Evolutionary conservation across 2,329 filamentous ascomycete species (phyloP).

Genomic region (Aspergillus spinulosporus): DNA sequence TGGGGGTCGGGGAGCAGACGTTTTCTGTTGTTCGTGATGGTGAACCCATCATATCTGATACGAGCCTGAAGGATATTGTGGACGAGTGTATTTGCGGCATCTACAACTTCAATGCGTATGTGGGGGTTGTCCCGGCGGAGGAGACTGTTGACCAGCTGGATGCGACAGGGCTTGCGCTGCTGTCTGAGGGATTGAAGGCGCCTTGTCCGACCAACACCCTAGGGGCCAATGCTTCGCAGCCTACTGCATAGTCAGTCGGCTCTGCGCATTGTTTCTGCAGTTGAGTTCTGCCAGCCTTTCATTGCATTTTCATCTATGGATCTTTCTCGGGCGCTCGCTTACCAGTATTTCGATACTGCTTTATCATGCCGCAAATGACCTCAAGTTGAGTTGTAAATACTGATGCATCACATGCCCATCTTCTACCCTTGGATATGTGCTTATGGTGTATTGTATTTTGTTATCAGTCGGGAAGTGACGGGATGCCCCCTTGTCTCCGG

Average conservation of each 20-base stretch:
- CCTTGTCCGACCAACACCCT: slow-evolving; percentile 33
- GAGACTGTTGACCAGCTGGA: slow-evolving; percentile 38
- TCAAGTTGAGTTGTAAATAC: background rate
- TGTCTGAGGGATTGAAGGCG: slow-evolving; percentile 32
- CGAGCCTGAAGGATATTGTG: slow-evolving; percentile 53
- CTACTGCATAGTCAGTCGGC: background rate
- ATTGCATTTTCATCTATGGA: background rate
- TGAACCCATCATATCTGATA: slow-evolving; percentile 47
- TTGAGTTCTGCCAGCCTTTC: background rate
- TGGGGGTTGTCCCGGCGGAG: slow-evolving; percentile 50
- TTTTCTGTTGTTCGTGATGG: slow-evolving; percentile 50
- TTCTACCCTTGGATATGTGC: background rate
- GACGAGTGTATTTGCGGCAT: slow-evolving; percentile 52
- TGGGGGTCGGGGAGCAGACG: slow-evolving; percentile 51
- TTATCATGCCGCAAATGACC: no score
- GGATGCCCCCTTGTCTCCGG: slow-evolving; percentile 11
- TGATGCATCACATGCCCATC: background rate
- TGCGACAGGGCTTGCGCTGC: slow-evolving; percentile 32
- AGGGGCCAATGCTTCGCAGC: slow-evolving; percentile 6
- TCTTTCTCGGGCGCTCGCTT: no score
- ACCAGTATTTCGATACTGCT: no score
- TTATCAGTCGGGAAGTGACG: slow-evolving; percentile 13
- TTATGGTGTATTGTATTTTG: background rate
- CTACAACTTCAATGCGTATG: slow-evolving; percentile 60
- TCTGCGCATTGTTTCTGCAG: background rate